Percentiles rank a stretch among this genome's conserved stretches.
phyloP scores from a whole-genome alignment of 2,329 filamentous ascomycete species.

The Sporothrix pseudoabietina region DNA sequence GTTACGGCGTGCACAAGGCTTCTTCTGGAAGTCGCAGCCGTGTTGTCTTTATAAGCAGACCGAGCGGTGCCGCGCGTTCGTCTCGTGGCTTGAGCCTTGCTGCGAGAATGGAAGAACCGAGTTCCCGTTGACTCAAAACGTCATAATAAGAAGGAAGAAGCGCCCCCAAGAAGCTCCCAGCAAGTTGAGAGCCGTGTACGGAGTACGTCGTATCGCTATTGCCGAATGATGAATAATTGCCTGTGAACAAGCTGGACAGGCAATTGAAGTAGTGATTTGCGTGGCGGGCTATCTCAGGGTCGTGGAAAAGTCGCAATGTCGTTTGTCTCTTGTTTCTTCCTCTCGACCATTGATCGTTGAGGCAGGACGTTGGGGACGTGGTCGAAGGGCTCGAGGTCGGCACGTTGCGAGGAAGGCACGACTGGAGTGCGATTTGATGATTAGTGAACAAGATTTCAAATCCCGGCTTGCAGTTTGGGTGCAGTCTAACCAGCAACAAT shows the following conservation, averaged over 20 bases:
- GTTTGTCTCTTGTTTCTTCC: neutral
- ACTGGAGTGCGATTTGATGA: conserved; percentile 5
- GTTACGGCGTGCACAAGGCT: neutral
- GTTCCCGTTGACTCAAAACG: neutral
- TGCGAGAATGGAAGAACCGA: neutral
- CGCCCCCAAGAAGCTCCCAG: neutral
- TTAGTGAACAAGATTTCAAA: conserved; percentile 27
- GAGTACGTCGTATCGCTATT: neutral
- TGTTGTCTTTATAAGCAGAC: conserved; percentile 11
- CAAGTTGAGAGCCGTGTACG: too few species aligned
- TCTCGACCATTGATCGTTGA: neutral
- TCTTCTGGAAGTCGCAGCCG: neutral
- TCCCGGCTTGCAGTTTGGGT: neutral
- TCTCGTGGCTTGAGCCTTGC: neutral
- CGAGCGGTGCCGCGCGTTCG: neutral
- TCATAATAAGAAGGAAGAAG: neutral
- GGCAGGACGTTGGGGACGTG: neutral
- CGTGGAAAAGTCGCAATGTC: neutral
- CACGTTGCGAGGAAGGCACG: neutral
- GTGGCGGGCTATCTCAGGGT: neutral
- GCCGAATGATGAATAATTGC: conserved; percentile 12
- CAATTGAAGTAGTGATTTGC: neutral
- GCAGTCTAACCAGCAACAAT: neutral
- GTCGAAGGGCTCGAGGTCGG: neutral
- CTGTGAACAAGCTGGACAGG: neutral